Percentiles rank a stretch among this genome's conserved stretches.
Conservation (phyloP, 352 stramenopile genomes). For the Halophytophthora batemanensis region DNA sequence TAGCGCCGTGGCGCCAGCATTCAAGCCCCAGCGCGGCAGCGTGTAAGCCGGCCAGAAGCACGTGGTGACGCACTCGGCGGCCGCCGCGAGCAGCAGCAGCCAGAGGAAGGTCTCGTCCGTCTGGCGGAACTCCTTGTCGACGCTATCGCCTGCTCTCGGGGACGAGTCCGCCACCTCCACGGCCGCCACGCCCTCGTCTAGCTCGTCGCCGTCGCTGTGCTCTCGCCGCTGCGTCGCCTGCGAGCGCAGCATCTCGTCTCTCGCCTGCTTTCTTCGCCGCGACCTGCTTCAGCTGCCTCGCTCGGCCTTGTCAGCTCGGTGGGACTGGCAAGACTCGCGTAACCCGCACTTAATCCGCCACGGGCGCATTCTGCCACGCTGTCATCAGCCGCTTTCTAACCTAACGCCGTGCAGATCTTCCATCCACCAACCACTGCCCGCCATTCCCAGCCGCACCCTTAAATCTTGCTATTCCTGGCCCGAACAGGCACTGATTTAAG, state of each 20-base stretch:
- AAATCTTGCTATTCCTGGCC: not conserved
- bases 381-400: too few relatives aligned
- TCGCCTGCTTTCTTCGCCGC: conserved; percentile 2
- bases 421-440: too few relatives aligned
- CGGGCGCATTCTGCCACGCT: too few relatives aligned
- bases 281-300: conserved; percentile 1
- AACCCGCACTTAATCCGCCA: too few relatives aligned
- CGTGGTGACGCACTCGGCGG: conserved; percentile 77
- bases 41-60: conserved; percentile 66
- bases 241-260: conserved; percentile 21
- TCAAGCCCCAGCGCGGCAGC: conserved; percentile 37
- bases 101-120: conserved; percentile 63
- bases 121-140: conserved; percentile 25
- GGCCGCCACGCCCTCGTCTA: not conserved
- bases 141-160: conserved; percentile 3
- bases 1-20: conserved; percentile 63
- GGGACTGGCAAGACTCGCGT: too few relatives aligned
- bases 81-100: conserved; percentile 60
- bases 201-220: conserved; percentile 4
- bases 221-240: conserved; percentile 12
- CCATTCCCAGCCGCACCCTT: too few relatives aligned
- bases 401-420: too few relatives aligned
- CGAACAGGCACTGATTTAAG: too few relatives aligned
- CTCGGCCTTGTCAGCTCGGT: too few relatives aligned
- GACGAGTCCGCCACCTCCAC: conserved; percentile 4